Percentiles rank a stretch among this genome's conserved stretches.
These are phyloP conservation scores for Cercospora canescens DNA, from an alignment of 2,329 filamentous ascomycete species.

Conservation along the genomic window DNA sequence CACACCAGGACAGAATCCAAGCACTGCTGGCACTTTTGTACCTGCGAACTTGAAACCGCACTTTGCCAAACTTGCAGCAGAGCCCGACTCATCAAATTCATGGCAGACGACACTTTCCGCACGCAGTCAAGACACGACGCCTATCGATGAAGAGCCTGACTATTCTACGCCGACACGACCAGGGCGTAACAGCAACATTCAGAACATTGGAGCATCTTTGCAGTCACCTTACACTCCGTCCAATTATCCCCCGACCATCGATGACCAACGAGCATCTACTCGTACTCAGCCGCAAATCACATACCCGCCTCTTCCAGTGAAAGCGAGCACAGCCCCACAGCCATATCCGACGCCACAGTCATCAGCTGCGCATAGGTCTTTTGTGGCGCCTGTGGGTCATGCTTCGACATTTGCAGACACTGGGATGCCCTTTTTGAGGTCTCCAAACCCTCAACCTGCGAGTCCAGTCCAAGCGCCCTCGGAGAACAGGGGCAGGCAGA, in stretches of 20 bases:
- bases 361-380: not conserved
- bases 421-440: conserved; percentile 1
- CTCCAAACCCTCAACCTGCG: conserved; percentile 5
- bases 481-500: not conserved
- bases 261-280: not conserved
- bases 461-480: conserved; percentile 3
- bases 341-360: conserved; percentile 6
- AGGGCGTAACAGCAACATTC: conserved; percentile 20
- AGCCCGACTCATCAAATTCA: conserved; percentile 2
- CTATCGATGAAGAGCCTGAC: conserved; percentile 19
- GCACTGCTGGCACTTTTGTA: conserved; percentile 10
- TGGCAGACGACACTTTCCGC: conserved; percentile 18
- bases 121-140: conserved; percentile 16
- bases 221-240: conserved; percentile 24
- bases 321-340: conserved; percentile 1
- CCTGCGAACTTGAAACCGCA: conserved; percentile 10
- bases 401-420: conserved; percentile 7
- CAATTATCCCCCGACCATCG: conserved; percentile 11
- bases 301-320: conserved; percentile 3
- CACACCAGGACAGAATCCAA: conserved; percentile 17
- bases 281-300: conserved; percentile 8
- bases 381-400: not conserved
- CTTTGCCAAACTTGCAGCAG: conserved; percentile 5
- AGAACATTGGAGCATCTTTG: conserved; percentile 21
- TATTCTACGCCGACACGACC: conserved; percentile 24